Evolutionary conservation across 805 yeast species (phyloP).

Genomic region (Candida qinlingensis): DNA sequence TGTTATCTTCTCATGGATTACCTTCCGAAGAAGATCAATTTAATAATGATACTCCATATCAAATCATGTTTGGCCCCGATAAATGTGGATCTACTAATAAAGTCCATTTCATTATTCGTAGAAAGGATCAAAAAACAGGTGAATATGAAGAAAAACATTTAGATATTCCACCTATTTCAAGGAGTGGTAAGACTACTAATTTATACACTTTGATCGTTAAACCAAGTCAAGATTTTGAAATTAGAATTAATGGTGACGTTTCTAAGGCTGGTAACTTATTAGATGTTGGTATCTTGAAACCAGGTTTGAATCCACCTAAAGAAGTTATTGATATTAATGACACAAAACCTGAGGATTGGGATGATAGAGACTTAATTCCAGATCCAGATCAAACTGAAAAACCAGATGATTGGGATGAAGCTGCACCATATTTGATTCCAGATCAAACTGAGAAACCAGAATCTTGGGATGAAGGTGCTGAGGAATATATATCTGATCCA

Average conservation of each 20-base stretch:
- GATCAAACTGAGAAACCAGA: conserved; percentile 55
- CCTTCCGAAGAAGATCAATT: conserved; percentile 40
- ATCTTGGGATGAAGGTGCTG: conserved; percentile 70
- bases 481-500: conserved; percentile 61
- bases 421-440: conserved; percentile 59
- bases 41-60: conserved; percentile 65
- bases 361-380: conserved; percentile 55
- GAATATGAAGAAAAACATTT: conserved; percentile 66
- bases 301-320: conserved; percentile 62
- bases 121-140: conserved; percentile 50
- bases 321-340: conserved; percentile 55
- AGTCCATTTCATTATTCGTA: conserved; percentile 68
- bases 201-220: conserved; percentile 74
- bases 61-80: conserved; percentile 93
- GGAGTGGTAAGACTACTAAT: conserved; percentile 51
- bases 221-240: conserved; percentile 64
- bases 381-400: conserved; percentile 62
- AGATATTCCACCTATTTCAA: conserved; percentile 49
- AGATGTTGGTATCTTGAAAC: conserved; percentile 50
- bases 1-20: conserved; percentile 44
- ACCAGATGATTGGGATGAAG: conserved; percentile 85
- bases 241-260: conserved; percentile 75
- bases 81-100: conserved; percentile 77
- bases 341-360: conserved; percentile 78
- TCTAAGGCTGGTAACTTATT: conserved; percentile 66